These are phyloP conservation scores for Guyanaporus albipodus DNA, from an alignment of 768 basidiomycete species.

Conservation along the genomic window DNA sequence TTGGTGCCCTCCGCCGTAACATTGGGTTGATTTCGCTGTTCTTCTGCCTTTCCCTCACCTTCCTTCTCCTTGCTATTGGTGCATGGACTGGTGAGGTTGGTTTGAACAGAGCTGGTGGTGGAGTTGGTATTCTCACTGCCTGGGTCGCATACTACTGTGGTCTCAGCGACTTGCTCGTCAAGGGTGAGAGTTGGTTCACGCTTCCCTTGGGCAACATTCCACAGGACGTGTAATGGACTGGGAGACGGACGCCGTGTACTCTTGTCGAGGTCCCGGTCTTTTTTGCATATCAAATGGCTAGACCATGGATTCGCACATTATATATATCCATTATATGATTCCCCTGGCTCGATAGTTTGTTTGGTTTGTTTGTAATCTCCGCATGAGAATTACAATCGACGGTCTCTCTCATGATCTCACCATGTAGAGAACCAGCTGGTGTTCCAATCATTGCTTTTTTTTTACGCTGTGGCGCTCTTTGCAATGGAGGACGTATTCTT, in stretches of 20 bases:
- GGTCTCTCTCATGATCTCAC: too few relatives aligned
- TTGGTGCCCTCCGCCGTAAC: slow-evolving; percentile 50
- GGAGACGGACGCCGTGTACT: not conserved
- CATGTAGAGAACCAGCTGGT: too few relatives aligned
- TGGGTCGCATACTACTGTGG: slow-evolving; percentile 45
- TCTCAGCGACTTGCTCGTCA: slow-evolving; percentile 39
- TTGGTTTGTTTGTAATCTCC: slow-evolving; percentile 1
- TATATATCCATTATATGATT: not conserved
- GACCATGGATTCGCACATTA: not conserved
- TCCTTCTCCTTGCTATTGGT: slow-evolving; percentile 42
- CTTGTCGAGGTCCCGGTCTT: too few relatives aligned
- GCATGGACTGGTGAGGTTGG: slow-evolving; percentile 27
- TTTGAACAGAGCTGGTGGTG: slow-evolving; percentile 40
- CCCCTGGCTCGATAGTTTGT: slow-evolving; percentile 4
- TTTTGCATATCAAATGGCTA: not conserved
- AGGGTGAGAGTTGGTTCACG: slow-evolving; percentile 36
- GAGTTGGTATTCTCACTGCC: slow-evolving; percentile 43
- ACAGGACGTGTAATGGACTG: slow-evolving; percentile 1
- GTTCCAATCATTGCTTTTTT: too few relatives aligned
- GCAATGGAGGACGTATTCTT: too few relatives aligned
- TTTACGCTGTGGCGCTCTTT: too few relatives aligned
- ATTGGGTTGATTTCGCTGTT: slow-evolving; percentile 48
- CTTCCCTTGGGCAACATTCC: slow-evolving; percentile 37
- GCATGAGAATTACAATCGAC: not conserved
- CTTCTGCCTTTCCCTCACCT: slow-evolving; percentile 51